A percentile compares a stretch with the other conserved stretches of the same genome.
Conservation (phyloP, 2,329 filamentous ascomycete genomes). For the Capronia coronata region DNA sequence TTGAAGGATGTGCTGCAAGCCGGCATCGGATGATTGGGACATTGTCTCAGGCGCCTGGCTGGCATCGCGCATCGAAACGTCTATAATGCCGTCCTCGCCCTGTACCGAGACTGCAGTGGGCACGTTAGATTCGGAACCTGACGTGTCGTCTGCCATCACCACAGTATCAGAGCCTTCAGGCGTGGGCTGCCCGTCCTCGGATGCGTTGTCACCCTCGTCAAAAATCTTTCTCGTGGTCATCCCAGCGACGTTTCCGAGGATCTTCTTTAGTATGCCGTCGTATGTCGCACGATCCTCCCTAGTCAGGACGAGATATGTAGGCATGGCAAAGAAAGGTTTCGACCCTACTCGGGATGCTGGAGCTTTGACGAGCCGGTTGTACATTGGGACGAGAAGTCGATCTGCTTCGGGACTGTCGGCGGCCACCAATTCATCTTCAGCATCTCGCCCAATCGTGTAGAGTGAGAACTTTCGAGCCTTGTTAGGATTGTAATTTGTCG, state of each 20-base stretch:
- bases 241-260: slow-evolving; percentile 67
- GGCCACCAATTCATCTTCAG: slow-evolving; percentile 37
- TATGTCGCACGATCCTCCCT: slow-evolving; percentile 64
- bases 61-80: slow-evolving; percentile 74
- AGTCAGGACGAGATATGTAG: slow-evolving; percentile 64
- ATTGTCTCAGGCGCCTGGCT: slow-evolving; percentile 33
- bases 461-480: slow-evolving; percentile 45
- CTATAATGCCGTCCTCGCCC: slow-evolving; percentile 83
- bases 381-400: slow-evolving; percentile 44
- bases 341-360: slow-evolving; percentile 27
- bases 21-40: slow-evolving; percentile 10
- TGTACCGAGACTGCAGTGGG: slow-evolving; percentile 73
- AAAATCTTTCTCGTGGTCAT: slow-evolving; percentile 66
- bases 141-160: slow-evolving; percentile 55
- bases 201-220: slow-evolving; percentile 43
- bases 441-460: slow-evolving; percentile 30
- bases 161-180: slow-evolving; percentile 62
- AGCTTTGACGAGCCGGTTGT: slow-evolving; percentile 37
- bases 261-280: slow-evolving; percentile 70
- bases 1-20: slow-evolving; percentile 42
- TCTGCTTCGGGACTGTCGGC: slow-evolving; percentile 42
- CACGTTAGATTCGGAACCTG: slow-evolving; percentile 58
- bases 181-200: slow-evolving; percentile 42
- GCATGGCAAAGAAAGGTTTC: slow-evolving; percentile 37
- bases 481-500: slow-evolving; percentile 66